Conservation (phyloP, 148 eudicot genomes). For the Selenicereus undatus region DNA sequence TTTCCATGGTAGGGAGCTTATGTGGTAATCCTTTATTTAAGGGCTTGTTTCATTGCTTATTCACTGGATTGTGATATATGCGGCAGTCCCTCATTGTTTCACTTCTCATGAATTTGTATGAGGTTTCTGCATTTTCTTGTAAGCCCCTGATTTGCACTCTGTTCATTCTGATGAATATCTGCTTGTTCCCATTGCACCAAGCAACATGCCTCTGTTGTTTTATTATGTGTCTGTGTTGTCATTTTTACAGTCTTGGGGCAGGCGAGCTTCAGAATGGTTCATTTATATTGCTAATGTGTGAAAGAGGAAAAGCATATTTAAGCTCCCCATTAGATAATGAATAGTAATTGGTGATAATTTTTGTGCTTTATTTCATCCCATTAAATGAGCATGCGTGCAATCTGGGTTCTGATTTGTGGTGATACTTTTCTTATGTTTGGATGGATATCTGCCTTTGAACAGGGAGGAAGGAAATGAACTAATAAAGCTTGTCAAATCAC, state of each 20-base stretch:
- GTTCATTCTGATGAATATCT: conserved; percentile 1
- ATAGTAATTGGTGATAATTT: neutral
- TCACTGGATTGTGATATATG: neutral
- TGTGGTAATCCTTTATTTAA: neutral
- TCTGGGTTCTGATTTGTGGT: neutral
- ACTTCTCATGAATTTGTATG: neutral
- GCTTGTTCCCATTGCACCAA: neutral
- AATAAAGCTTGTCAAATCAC: conserved; percentile 56
- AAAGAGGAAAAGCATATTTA: no score
- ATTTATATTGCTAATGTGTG: no score
- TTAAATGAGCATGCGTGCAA: neutral
- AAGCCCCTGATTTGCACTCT: neutral
- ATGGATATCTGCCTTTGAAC: conserved; percentile 30
- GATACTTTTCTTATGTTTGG: conserved; percentile 12
- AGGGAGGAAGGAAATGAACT: conserved; percentile 82
- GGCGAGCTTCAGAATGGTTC: no score
- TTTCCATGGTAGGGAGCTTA: neutral
- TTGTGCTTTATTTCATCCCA: neutral
- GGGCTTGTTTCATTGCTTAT: conserved; percentile 4
- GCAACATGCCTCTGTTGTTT: neutral
- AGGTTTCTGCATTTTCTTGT: neutral
- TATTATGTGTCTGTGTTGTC: neutral
- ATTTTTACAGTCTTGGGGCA: no score
- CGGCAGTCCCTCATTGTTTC: neutral
- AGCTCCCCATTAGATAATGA: neutral